Evolutionary conservation across 169 alveolate species (phyloP).

Genomic region (Ichthyophthirius multifiliis): DNA sequence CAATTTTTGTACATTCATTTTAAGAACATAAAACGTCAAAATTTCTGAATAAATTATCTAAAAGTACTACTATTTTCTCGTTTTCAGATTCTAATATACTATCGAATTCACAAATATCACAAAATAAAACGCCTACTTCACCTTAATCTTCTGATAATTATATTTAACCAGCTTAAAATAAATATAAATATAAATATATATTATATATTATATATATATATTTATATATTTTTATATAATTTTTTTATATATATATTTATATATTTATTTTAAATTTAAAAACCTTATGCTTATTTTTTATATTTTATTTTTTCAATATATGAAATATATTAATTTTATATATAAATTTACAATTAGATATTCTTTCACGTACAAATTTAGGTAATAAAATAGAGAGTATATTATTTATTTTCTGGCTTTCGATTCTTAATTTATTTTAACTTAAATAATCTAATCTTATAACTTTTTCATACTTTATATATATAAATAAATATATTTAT

Average conservation of each 20-base stretch:
- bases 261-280: too few species aligned
- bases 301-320: too few species aligned
- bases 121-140: constrained; percentile 82
- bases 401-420: constrained; percentile 22
- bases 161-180: constrained; percentile 70
- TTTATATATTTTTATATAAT: too few species aligned
- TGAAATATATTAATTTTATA: too few species aligned
- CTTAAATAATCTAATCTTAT: neutral
- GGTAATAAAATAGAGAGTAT: constrained; percentile 77
- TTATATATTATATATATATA: too few species aligned
- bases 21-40: constrained; percentile 75
- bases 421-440: neutral
- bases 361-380: constrained; percentile 79
- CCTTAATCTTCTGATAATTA: constrained; percentile 79
- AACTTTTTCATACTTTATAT: neutral
- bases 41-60: constrained; percentile 74
- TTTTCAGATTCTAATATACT: constrained; percentile 61
- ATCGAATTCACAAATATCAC: constrained; percentile 82
- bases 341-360: constrained; percentile 23
- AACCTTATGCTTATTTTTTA: too few species aligned
- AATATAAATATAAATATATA: too few species aligned
- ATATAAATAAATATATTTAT: neutral
- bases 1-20: constrained; percentile 79
- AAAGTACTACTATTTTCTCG: constrained; percentile 58
- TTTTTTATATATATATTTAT: too few species aligned